Base-by-base conservation (phyloP, 2,329 filamentous ascomycete species). In the Neopestalotiopsis sp. region DNA sequence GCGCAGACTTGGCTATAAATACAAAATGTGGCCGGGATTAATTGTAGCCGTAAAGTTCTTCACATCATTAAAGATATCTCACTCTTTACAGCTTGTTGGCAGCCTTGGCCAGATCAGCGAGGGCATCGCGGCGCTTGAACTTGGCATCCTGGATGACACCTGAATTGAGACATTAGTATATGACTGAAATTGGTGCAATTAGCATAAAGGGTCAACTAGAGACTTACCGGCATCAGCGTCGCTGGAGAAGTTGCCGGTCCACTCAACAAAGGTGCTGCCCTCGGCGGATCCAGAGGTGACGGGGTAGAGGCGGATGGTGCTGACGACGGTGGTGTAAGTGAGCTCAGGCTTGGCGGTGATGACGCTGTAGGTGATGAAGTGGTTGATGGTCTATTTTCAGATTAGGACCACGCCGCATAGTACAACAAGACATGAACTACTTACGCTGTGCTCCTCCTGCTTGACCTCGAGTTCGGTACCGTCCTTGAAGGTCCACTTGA, bases 301-400 rank as follows among this genome's bases (percentile, higher is more conserved):
- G 45, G 89, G 80, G 79, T 88, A 91, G 78, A 84, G 85, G 74
- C 90, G 88, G 73, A 93, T 86, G 64, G 90, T 93, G 81, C 87
- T 90, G 73, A 92, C 82, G 66, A 90, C 89, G 61, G 86, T 88
- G 63, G 89, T 89, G 82, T 93, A 93, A 70, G 83, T 86, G 68
- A 93, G 83, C 71, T 89, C 87, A 10, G 90, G 90, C 80, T 89
- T 83, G 32, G 90, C 86, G 10, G 88, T 87, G 81, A 93, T 92
- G 81, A 92, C 84, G 71, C 87, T 89, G 85, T 92, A 93, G 70
- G 91, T 93, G 81, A 93, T 92, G 84, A 86, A 92, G 84, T 93
- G 90, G 78, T 92, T 89, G 83, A 93, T 90, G 72, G 86, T 86
- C 89, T 91, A 70, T 32, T 20, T 40, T 24, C 13, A n/a, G 45